Conservation (phyloP, 108 stramenopile species). For the Epipyxis sp. region DNA sequence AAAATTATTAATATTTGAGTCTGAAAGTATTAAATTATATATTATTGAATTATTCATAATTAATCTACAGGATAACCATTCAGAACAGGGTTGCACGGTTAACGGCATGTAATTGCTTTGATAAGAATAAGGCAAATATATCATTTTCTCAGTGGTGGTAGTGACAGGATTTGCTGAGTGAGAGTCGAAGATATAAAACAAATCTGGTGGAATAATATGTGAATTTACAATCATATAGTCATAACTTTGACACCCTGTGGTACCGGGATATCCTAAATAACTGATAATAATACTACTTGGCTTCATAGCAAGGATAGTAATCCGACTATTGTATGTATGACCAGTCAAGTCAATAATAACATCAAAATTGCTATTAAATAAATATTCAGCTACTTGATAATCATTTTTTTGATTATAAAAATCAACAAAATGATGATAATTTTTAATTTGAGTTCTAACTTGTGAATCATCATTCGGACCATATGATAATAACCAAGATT, state of each 20-base stretch:
- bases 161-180: not conserved
- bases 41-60: no score
- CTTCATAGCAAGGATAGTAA: constrained; percentile 24
- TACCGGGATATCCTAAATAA: constrained; percentile 58
- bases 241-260: constrained; percentile 36
- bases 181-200: no score
- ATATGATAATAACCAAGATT: constrained; percentile 33
- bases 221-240: constrained; percentile 40
- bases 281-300: constrained; percentile 42
- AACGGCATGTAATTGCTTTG: constrained; percentile 37
- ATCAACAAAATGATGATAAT: constrained; percentile 42
- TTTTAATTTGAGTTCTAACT: constrained; percentile 27
- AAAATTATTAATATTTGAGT: no score
- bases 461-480: constrained; percentile 44
- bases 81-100: no score
- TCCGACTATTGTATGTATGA: constrained; percentile 50
- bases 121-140: constrained; percentile 48
- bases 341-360: constrained; percentile 56
- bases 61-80: no score
- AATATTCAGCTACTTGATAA: constrained; percentile 10
- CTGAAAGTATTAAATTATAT: no score
- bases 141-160: constrained; percentile 37
- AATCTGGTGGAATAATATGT: constrained; percentile 36
- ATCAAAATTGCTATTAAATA: constrained; percentile 27
- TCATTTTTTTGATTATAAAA: not conserved